Percentiles rank a stretch among this genome's conserved stretches.
Conservation (phyloP, 306 rosid genomes). For the Spatholobus suberectus region DNA sequence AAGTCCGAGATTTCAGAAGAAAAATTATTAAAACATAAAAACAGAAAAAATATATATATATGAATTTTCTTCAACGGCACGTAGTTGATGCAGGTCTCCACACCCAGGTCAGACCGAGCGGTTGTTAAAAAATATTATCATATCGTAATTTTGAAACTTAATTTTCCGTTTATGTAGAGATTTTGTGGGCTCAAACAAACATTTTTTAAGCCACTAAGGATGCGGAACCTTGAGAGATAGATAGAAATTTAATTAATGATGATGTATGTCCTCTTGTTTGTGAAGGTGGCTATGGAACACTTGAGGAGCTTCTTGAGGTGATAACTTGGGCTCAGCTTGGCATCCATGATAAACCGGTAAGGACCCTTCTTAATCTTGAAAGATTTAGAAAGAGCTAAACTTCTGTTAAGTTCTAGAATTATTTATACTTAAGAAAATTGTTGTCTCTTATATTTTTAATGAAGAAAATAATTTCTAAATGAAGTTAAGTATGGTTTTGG, state of each 20-base stretch:
- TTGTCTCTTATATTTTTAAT: neutral
- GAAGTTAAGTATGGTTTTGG: slow-evolving; percentile 1
- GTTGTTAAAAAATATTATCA: too few relatives aligned
- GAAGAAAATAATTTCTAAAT: neutral
- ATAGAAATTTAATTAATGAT: neutral
- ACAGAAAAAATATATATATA: neutral
- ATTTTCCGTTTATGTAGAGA: neutral
- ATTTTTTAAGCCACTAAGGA: neutral
- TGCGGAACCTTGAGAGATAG: neutral
- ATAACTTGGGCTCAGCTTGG: slow-evolving; percentile 99
- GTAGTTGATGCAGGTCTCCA: neutral
- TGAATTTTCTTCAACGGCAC: neutral
- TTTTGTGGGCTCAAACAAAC: neutral
- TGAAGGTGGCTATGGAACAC: slow-evolving; percentile 98
- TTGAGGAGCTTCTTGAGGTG: slow-evolving; percentile 98
- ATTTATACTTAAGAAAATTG: neutral
- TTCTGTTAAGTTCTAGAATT: neutral
- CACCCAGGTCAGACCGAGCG: too few relatives aligned
- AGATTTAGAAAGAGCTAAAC: neutral
- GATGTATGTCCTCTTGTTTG: neutral
- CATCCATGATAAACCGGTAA: slow-evolving; percentile 96
- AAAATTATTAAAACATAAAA: too few relatives aligned
- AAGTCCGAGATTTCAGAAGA: neutral
- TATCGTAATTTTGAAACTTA: neutral
- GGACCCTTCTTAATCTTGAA: neutral